A percentile compares a stretch with the other conserved stretches of the same genome.
phyloP scores from a whole-genome alignment of 805 yeast species.

The Ogataea sp. region DNA sequence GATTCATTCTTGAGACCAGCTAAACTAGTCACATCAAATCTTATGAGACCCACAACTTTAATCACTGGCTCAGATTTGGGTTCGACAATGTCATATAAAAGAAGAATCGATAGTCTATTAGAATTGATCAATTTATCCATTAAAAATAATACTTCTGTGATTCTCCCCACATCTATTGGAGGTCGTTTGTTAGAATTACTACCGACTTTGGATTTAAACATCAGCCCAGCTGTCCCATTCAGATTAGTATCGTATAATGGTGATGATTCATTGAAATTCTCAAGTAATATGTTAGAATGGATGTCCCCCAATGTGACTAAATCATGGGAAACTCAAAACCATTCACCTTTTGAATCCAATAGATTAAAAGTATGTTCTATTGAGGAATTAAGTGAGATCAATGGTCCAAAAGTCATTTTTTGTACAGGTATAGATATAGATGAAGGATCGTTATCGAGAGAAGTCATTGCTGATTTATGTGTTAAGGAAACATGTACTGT shows the following conservation, averaged over 20 bases:
- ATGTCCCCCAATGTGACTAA: constrained; percentile 82
- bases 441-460: constrained; percentile 53
- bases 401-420: constrained; percentile 74
- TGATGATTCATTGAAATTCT: constrained; percentile 68
- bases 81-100: constrained; percentile 51
- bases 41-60: constrained; percentile 74
- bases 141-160: constrained; percentile 69
- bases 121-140: constrained; percentile 57
- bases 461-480: constrained; percentile 48
- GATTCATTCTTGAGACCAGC: constrained; percentile 80
- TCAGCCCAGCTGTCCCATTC: constrained; percentile 46
- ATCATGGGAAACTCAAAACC: constrained; percentile 74
- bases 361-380: constrained; percentile 50
- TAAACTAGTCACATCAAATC: constrained; percentile 42
- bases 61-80: constrained; percentile 70
- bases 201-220: constrained; percentile 22
- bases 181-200: constrained; percentile 77
- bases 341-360: constrained; percentile 65
- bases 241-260: constrained; percentile 73
- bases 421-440: constrained; percentile 62
- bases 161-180: constrained; percentile 75
- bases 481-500: constrained; percentile 60
- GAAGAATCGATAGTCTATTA: constrained; percentile 55
- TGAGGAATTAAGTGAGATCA: constrained; percentile 42
- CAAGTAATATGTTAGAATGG: constrained; percentile 92